These are phyloP conservation scores for Orobanche coerulescens DNA, from an alignment of 257 asterid species.

Conservation along the genomic window DNA sequence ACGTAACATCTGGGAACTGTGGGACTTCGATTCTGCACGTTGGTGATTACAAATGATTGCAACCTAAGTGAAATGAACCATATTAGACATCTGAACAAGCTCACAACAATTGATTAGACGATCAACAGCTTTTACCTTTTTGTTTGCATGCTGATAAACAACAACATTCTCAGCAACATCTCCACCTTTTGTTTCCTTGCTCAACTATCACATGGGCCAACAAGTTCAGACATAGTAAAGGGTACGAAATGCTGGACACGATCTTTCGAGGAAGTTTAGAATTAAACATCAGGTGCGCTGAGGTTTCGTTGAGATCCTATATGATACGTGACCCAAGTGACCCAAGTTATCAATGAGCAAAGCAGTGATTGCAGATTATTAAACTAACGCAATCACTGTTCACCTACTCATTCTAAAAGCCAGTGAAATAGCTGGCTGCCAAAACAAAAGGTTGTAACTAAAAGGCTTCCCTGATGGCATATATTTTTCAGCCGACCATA, in stretches of 20 bases:
- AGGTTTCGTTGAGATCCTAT: background rate
- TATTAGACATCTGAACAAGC: background rate
- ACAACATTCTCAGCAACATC: conserved; percentile 59
- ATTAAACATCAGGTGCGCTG: background rate
- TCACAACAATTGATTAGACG: background rate
- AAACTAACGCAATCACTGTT: background rate
- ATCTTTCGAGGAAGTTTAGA: background rate
- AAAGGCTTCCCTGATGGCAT: no score
- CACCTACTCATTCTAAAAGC: background rate
- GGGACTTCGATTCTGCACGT: conserved; percentile 82
- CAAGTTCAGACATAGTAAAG: conserved; percentile 14
- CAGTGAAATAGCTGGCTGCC: background rate
- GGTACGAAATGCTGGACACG: background rate
- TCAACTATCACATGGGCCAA: conserved; percentile 48
- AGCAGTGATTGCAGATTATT: background rate
- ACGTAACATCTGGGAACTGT: conserved; percentile 66
- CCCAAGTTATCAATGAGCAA: background rate
- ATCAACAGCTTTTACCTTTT: conserved; percentile 52
- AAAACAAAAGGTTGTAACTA: background rate
- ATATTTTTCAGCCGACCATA: no score
- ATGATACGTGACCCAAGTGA: background rate
- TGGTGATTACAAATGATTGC: conserved; percentile 98
- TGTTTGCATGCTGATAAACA: conserved; percentile 75
- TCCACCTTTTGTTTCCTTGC: conserved; percentile 52
- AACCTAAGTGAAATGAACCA: conserved; percentile 47